These are phyloP conservation scores for Mucor saturninus DNA, from an alignment of 371 early-diverging fungal genomes.

Conservation along the genomic window DNA sequence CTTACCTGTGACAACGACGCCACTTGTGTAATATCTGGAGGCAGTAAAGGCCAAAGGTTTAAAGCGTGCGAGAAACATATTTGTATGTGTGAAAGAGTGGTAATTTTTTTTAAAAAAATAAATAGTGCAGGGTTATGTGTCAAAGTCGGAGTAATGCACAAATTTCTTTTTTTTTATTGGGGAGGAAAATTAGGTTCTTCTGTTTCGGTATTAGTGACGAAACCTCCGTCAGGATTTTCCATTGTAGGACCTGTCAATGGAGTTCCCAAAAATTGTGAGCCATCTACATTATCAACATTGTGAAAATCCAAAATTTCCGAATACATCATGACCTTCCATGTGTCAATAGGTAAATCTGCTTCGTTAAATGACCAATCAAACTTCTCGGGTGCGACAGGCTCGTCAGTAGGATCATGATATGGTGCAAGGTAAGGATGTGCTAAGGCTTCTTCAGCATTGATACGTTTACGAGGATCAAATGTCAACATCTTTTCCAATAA, in stretches of 20 bases:
- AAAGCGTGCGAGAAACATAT: slow-evolving; percentile 19
- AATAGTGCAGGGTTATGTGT: background rate
- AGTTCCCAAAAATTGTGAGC: slow-evolving; percentile 43
- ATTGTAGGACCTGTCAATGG: slow-evolving; percentile 24
- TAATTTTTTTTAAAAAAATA: background rate
- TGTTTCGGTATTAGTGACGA: background rate
- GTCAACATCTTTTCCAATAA: slow-evolving; percentile 90
- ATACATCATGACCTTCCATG: slow-evolving; percentile 89
- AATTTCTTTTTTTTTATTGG: slow-evolving; percentile 1
- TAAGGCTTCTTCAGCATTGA: slow-evolving; percentile 88
- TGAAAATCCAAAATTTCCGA: slow-evolving; percentile 75
- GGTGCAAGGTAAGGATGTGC: slow-evolving; percentile 86
- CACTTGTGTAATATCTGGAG: slow-evolving; percentile 21
- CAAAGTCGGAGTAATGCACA: no score
- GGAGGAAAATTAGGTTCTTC: background rate
- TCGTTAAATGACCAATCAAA: slow-evolving; percentile 97
- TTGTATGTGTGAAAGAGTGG: background rate
- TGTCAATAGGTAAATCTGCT: slow-evolving; percentile 85
- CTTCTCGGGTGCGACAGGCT: slow-evolving; percentile 76
- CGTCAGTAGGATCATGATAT: slow-evolving; percentile 94
- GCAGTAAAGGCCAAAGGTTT: slow-evolving; percentile 12
- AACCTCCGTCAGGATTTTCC: background rate
- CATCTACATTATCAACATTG: slow-evolving; percentile 55
- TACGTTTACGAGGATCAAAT: slow-evolving; percentile 92
- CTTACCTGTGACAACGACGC: slow-evolving; percentile 20